phyloP scores from a whole-genome alignment of 163 green algal species.

The Scenedesmus sp. region DNA sequence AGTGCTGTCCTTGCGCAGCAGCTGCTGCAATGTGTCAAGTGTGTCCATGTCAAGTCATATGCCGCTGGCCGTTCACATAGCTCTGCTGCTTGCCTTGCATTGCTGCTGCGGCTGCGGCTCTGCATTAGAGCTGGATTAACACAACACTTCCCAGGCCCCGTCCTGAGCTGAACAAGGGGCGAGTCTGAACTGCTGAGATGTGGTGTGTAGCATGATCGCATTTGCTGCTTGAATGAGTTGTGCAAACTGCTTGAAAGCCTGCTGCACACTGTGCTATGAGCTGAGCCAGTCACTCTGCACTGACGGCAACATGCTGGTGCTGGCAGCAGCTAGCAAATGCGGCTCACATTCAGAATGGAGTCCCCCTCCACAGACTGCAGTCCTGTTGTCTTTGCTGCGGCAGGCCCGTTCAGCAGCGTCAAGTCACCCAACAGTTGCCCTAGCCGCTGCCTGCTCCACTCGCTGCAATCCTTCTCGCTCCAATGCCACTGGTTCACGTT shows the following conservation, averaged over 20 bases:
- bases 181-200: too few relatives aligned
- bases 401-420: constrained; percentile 61
- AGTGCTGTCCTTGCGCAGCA: not conserved
- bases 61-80: too few relatives aligned
- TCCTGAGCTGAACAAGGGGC: too few relatives aligned
- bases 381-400: constrained; percentile 55
- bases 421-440: constrained; percentile 76
- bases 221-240: too few relatives aligned
- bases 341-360: not conserved
- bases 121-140: too few relatives aligned
- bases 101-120: too few relatives aligned
- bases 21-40: not conserved
- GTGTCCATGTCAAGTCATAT: too few relatives aligned
- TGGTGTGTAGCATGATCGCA: too few relatives aligned
- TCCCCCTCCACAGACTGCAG: constrained; percentile 62
- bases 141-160: too few relatives aligned
- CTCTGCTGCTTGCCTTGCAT: too few relatives aligned
- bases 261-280: not conserved
- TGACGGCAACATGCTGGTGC: not conserved
- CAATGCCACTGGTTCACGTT: constrained; percentile 94
- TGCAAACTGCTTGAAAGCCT: too few relatives aligned
- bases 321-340: not conserved
- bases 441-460: constrained; percentile 81
- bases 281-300: not conserved
- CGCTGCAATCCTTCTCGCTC: constrained; percentile 87